A percentile compares a stretch with the other conserved stretches of the same genome.
These are phyloP conservation scores for Penicillium thymicola DNA, from an alignment of 2,329 filamentous ascomycete genomes.

Conservation along the genomic window DNA sequence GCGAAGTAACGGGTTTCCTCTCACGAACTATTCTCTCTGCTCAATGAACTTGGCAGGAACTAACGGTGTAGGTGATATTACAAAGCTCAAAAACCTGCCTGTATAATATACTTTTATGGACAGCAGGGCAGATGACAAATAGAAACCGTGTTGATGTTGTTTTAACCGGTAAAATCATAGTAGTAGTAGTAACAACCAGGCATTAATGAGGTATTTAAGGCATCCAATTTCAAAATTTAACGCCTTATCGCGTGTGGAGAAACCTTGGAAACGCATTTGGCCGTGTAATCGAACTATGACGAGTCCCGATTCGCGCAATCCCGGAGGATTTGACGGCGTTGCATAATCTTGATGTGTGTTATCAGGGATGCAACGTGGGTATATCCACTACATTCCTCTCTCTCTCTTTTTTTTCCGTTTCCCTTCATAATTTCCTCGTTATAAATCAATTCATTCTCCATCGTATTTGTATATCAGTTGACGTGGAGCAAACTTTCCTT, in stretches of 20 bases:
- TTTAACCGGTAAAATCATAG: too few species aligned
- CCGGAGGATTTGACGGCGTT: not conserved
- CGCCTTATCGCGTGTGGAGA: slow-evolving; percentile 3
- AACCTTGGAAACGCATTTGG: not conserved
- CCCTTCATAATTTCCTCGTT: not conserved
- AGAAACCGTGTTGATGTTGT: too few species aligned
- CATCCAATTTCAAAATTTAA: not conserved
- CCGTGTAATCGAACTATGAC: not conserved
- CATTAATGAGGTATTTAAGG: not conserved
- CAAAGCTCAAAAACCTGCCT: not conserved
- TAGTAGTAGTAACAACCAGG: not conserved
- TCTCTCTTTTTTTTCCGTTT: not conserved
- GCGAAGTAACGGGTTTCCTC: not conserved
- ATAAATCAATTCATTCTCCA: not conserved
- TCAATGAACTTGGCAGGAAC: not conserved
- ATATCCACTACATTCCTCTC: not conserved
- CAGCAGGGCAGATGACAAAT: too few species aligned
- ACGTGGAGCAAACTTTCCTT: slow-evolving; percentile 4
- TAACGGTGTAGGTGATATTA: not conserved
- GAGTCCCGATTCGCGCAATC: not conserved
- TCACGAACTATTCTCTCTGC: not conserved
- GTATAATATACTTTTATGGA: too few species aligned
- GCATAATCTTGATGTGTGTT: not conserved
- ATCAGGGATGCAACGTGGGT: not conserved
- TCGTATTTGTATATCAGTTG: not conserved